Evolutionary conservation across 306 rosid genomes (phyloP), one percentile per base, ranked within the genome.

Genomic region (apple (Malus domestica)): DNA sequence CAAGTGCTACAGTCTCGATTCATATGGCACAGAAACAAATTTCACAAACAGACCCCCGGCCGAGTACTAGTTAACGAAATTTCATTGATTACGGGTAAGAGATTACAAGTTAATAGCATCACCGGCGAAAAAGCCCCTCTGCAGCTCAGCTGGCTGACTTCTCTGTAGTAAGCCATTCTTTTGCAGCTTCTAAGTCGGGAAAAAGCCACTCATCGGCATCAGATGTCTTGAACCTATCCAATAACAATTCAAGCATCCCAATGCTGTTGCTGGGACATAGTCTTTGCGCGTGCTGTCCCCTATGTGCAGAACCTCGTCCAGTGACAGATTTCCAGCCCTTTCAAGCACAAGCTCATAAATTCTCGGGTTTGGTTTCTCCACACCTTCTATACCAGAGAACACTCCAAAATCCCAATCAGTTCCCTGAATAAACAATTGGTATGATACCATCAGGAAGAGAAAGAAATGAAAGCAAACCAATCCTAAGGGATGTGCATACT

Each of bases 241-340:
- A 70, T 66, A 95, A 74, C 29, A 95, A 30, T 25, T 90, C 97
- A 73, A 88, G 97, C 97, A 90, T 89, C 60, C 97, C 99, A 70
- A 95, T 81, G 81, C 92, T 88, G 76, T 92, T 29, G 99, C 96
- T 10, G 99, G 97, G 22, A 89, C 76, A 33, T 88, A 89, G 82
- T 95, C 99, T 77, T 95, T 95, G 70, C 97, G 93, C 70, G 90
- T 83, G 89, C 99, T 95, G 82, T 95, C 99, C 57, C 99, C 97
- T 3, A 95, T 89, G 54, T 95, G 97, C 75, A 92, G 74, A 75
- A 66, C 81, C 88, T 95, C 84, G 72, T 90, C 87, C 1, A 92
- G 96, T 27, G 82, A 80, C 69, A 92, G 32, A 74, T 83, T 88
- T 79, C 99, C 97, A 35, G 93, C 96, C 78, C 89, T 89, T 83